These are phyloP conservation scores for Phoma sp. DNA, from an alignment of 2,329 filamentous ascomycete species.

Conservation along the genomic window DNA sequence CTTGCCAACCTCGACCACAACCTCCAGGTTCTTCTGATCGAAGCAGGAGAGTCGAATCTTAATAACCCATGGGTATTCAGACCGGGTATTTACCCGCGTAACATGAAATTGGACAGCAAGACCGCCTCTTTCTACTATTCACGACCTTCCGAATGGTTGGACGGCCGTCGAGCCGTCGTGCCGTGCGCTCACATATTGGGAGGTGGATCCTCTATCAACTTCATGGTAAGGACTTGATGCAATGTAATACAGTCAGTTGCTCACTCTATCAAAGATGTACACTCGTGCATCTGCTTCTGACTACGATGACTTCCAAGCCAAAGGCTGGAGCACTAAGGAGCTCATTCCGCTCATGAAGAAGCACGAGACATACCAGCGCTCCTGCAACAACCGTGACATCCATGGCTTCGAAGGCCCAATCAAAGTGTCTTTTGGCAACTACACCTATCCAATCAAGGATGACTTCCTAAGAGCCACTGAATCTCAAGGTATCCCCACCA, in stretches of 20 bases:
- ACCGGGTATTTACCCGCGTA: conserved; percentile 76
- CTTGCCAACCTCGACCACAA: conserved; percentile 78
- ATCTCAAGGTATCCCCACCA: conserved; percentile 74
- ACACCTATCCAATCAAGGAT: conserved; percentile 81
- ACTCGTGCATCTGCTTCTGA: conserved; percentile 73
- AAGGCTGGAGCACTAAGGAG: conserved; percentile 80
- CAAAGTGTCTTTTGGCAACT: conserved; percentile 80
- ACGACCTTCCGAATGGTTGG: conserved; percentile 73
- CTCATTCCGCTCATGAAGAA: conserved; percentile 79
- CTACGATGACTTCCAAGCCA: conserved; percentile 79
- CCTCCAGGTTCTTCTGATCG: conserved; percentile 72
- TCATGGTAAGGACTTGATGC: conserved; percentile 60
- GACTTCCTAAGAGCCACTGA: conserved; percentile 77
- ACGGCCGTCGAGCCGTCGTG: conserved; percentile 74
- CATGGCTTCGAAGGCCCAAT: conserved; percentile 82
- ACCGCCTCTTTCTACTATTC: conserved; percentile 84
- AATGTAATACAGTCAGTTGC: background rate
- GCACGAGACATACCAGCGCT: conserved; percentile 75
- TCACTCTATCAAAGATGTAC: conserved; percentile 63
- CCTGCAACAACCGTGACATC: conserved; percentile 62
- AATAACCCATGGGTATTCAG: conserved; percentile 81
- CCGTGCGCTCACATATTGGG: conserved; percentile 75
- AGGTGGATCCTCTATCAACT: conserved; percentile 77
- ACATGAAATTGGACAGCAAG: conserved; percentile 82
- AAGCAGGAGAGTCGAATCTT: conserved; percentile 73